Conservation (phyloP, 495 filamentous ascomycete genomes). For the Peziza echinospora region DNA sequence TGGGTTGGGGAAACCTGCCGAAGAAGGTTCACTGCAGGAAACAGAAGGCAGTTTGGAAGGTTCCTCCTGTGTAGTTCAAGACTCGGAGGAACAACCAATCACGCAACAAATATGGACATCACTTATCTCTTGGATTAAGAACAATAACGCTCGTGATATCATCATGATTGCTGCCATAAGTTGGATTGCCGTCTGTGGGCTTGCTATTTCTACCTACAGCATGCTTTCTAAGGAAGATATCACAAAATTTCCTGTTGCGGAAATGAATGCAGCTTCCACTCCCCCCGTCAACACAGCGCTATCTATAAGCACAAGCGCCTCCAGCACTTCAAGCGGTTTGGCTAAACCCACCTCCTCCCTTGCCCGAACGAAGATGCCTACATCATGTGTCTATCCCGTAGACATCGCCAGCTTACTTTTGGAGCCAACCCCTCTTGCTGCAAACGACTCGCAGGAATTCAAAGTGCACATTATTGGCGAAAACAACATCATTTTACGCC, state of each 20-base stretch:
- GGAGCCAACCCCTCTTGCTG: conserved; percentile 6
- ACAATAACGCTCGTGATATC: neutral
- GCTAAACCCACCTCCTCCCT: neutral
- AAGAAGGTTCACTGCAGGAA: neutral
- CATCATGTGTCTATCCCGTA: neutral
- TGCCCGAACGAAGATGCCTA: neutral
- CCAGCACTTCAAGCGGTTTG: neutral
- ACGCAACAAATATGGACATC: neutral
- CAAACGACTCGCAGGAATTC: conserved; percentile 28
- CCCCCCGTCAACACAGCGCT: neutral
- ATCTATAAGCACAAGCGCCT: neutral
- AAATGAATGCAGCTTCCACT: neutral
- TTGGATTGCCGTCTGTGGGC: neutral
- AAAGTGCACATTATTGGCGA: conserved; percentile 41
- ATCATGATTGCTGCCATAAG: neutral
- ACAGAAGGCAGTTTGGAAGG: neutral
- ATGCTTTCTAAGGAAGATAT: neutral
- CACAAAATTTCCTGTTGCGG: neutral
- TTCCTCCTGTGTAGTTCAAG: neutral
- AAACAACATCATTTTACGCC: conserved; percentile 37
- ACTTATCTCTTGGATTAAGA: neutral
- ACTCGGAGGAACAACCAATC: neutral
- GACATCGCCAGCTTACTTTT: neutral
- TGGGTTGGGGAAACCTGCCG: conserved; percentile 16
- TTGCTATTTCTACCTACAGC: neutral